Percentiles rank a stretch among this genome's conserved stretches.
Conservation (phyloP, 306 rosid species). For the Argentina anserina region DNA sequence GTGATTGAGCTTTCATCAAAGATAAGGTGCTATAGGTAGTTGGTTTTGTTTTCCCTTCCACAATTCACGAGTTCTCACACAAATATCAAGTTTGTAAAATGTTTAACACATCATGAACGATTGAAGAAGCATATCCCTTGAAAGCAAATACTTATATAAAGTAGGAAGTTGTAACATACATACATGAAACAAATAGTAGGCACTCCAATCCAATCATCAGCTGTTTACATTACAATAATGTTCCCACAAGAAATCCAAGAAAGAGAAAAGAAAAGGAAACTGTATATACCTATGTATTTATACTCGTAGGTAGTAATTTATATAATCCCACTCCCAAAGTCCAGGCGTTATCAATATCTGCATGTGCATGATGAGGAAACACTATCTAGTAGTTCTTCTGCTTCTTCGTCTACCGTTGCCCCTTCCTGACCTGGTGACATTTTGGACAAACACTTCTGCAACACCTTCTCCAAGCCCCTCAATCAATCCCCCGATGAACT, state of each 20-base stretch:
- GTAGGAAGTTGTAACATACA: not conserved
- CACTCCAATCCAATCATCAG: not conserved
- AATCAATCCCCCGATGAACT: slow-evolving; percentile 64
- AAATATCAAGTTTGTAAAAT: not conserved
- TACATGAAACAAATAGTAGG: not conserved
- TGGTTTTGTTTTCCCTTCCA: too few species aligned
- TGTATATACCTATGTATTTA: not conserved
- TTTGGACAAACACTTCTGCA: slow-evolving; percentile 67
- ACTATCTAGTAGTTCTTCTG: not conserved
- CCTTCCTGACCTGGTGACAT: slow-evolving; percentile 43
- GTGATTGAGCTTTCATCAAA: too few species aligned
- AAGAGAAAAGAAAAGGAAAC: not conserved
- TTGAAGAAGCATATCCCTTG: not conserved
- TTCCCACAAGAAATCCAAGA: not conserved
- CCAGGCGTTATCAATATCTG: not conserved
- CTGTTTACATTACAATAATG: not conserved
- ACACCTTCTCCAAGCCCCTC: slow-evolving; percentile 81
- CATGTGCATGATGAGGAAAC: not conserved
- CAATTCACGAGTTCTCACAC: not conserved
- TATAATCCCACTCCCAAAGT: not conserved
- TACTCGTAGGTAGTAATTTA: not conserved
- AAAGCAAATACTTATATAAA: not conserved
- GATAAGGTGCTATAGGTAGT: not conserved
- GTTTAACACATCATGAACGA: too few species aligned
- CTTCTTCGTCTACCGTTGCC: slow-evolving; percentile 6